Percentiles rank a stretch among this genome's conserved stretches.
Evolutionary conservation across 1,284 basidiomycete genomes (phyloP).

Genomic region (Rhodofomes roseus): DNA sequence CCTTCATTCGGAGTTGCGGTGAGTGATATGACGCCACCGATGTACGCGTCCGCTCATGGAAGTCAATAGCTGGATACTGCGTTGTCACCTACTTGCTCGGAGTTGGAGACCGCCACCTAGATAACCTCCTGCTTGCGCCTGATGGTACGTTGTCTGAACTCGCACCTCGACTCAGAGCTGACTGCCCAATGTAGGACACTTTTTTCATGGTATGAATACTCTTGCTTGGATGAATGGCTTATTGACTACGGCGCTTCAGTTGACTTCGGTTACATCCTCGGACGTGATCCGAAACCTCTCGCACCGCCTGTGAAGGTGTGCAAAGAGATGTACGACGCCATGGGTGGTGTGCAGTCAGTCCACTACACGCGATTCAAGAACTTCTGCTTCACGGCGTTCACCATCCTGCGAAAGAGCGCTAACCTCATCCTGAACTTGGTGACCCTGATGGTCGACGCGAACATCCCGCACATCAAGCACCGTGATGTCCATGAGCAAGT

Average conservation of each 20-base stretch:
- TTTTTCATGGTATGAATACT: constrained; percentile 70
- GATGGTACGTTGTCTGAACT: constrained; percentile 59
- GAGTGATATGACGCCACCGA: constrained; percentile 29
- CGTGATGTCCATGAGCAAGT: constrained; percentile 85
- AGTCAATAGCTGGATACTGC: constrained; percentile 85
- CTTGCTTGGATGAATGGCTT: not conserved
- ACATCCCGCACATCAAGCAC: constrained; percentile 96
- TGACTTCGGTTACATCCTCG: constrained; percentile 98
- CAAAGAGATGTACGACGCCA: constrained; percentile 99
- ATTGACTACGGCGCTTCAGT: constrained; percentile 45
- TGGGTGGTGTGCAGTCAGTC: constrained; percentile 92
- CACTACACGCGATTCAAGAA: constrained; percentile 96
- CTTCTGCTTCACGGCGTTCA: constrained; percentile 95
- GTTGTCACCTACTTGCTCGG: constrained; percentile 97
- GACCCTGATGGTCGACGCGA: constrained; percentile 96
- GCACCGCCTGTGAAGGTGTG: constrained; percentile 98
- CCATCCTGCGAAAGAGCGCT: constrained; percentile 93
- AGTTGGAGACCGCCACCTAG: constrained; percentile 96
- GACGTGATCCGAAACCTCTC: constrained; percentile 96
- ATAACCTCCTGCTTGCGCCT: constrained; percentile 90
- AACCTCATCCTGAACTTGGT: constrained; percentile 97
- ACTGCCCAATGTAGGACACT: constrained; percentile 49
- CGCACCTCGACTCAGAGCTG: not conserved
- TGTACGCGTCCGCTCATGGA: not conserved
- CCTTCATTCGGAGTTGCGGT: constrained; percentile 97